A percentile compares a stretch with the other conserved stretches of the same genome.
These are phyloP conservation scores for Volvox carteri DNA, from an alignment of 163 green algal genomes.

Conservation along the genomic window DNA sequence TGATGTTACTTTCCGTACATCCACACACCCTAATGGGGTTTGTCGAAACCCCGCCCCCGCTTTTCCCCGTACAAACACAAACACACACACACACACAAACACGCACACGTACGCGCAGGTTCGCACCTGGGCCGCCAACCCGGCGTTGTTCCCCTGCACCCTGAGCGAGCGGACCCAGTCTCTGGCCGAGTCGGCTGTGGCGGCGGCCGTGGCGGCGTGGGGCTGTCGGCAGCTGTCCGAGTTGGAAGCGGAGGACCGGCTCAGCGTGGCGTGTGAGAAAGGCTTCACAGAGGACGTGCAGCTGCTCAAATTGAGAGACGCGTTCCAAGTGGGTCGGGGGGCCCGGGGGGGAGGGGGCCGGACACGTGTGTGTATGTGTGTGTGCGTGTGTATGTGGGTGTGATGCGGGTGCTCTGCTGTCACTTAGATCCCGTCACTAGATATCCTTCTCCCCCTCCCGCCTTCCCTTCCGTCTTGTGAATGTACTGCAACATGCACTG, in stretches of 20 bases:
- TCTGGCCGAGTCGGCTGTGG: constrained; percentile 66
- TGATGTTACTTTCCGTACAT: too few relatives aligned
- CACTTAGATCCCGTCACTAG: too few relatives aligned
- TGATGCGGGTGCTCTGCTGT: too few relatives aligned
- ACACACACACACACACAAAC: too few relatives aligned
- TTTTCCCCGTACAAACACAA: too few relatives aligned
- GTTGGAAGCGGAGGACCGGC: constrained; percentile 95
- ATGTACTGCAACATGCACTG: too few relatives aligned
- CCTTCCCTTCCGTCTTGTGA: too few relatives aligned
- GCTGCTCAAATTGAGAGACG: constrained; percentile 72
- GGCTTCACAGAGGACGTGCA: constrained; percentile 83
- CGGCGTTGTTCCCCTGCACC: constrained; percentile 92
- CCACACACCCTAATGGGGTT: too few relatives aligned
- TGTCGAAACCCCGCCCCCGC: too few relatives aligned
- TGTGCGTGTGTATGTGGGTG: background rate
- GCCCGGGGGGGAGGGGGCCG: background rate
- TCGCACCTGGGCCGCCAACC: constrained; percentile 80
- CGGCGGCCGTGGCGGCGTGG: constrained; percentile 79
- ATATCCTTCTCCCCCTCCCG: too few relatives aligned
- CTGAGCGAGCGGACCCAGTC: constrained; percentile 71
- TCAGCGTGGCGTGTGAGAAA: constrained; percentile 95
- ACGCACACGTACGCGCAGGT: too few relatives aligned
- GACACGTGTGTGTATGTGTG: background rate
- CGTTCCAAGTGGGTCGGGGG: constrained; percentile 79
- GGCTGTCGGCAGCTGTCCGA: constrained; percentile 81